These are phyloP conservation scores for Calonectria fujianensis DNA, from an alignment of 2,329 filamentous ascomycete species.

Conservation along the genomic window DNA sequence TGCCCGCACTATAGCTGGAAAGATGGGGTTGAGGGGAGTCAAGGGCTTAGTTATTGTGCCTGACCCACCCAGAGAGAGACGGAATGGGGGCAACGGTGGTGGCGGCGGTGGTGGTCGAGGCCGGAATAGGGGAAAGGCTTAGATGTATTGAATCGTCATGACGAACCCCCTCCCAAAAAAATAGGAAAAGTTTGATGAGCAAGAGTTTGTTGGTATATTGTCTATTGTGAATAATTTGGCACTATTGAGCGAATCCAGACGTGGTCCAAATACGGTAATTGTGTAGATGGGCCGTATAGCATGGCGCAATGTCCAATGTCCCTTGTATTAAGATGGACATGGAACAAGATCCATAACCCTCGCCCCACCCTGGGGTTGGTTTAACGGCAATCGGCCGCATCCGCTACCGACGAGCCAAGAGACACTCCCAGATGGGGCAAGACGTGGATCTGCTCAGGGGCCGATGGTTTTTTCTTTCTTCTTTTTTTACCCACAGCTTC, in stretches of 20 bases:
- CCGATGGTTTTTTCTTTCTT: background rate
- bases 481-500: background rate
- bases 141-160: background rate
- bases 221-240: background rate
- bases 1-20: slow-evolving; percentile 68
- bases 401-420: slow-evolving; percentile 5
- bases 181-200: slow-evolving; percentile 10
- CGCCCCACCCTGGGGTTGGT: slow-evolving; percentile 7
- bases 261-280: background rate
- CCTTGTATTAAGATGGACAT: slow-evolving; percentile 13
- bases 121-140: slow-evolving; percentile 8
- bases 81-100: slow-evolving; percentile 42
- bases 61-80: slow-evolving; percentile 61
- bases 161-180: background rate
- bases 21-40: slow-evolving; percentile 75
- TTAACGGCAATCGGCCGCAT: background rate
- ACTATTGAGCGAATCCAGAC: background rate
- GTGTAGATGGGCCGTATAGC: background rate
- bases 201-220: background rate
- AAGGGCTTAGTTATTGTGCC: slow-evolving; percentile 68
- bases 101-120: slow-evolving; percentile 53
- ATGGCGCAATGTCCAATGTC: background rate
- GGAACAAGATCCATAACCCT: background rate
- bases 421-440: background rate
- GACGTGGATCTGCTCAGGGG: slow-evolving; percentile 5